Conservation (phyloP, 768 basidiomycete genomes). For the Terana coerulea region DNA sequence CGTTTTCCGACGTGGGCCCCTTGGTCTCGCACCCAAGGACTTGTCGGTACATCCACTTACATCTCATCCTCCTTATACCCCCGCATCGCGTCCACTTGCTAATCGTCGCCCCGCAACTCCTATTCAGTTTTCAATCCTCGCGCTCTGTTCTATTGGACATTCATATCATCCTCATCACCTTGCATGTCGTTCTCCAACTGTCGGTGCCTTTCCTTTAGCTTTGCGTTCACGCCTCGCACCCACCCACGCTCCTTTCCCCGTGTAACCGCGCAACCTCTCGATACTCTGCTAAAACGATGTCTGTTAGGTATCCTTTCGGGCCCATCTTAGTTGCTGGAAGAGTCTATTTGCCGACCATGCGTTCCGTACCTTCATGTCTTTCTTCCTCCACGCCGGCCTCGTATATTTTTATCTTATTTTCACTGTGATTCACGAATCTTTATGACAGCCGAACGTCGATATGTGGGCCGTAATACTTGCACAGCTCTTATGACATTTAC, state of each 20-base stretch:
- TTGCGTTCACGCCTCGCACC: background rate
- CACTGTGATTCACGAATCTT: slow-evolving; percentile 1
- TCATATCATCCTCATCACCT: background rate
- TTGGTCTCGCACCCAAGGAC: slow-evolving; percentile 1
- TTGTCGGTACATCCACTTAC: background rate
- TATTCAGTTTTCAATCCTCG: background rate
- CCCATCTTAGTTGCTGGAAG: slow-evolving; percentile 1
- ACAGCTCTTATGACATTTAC: slow-evolving; percentile 3
- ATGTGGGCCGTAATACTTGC: background rate
- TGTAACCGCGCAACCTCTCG: background rate
- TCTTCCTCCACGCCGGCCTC: background rate
- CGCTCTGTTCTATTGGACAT: background rate
- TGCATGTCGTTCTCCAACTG: slow-evolving; percentile 1
- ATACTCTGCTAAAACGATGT: background rate
- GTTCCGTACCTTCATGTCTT: background rate
- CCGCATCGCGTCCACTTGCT: slow-evolving; percentile 7
- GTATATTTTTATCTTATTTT: slow-evolving; percentile 6
- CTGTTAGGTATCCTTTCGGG: background rate
- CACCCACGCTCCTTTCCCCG: background rate
- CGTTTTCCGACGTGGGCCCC: background rate
- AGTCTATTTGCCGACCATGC: background rate
- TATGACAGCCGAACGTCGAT: slow-evolving; percentile 4
- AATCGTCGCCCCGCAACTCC: slow-evolving; percentile 6
- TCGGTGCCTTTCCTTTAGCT: no score
- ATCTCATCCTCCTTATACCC: slow-evolving; percentile 1